Evolutionary conservation across 768 basidiomycete genomes (phyloP).

Genomic region (Tricholoma saponaceum): DNA sequence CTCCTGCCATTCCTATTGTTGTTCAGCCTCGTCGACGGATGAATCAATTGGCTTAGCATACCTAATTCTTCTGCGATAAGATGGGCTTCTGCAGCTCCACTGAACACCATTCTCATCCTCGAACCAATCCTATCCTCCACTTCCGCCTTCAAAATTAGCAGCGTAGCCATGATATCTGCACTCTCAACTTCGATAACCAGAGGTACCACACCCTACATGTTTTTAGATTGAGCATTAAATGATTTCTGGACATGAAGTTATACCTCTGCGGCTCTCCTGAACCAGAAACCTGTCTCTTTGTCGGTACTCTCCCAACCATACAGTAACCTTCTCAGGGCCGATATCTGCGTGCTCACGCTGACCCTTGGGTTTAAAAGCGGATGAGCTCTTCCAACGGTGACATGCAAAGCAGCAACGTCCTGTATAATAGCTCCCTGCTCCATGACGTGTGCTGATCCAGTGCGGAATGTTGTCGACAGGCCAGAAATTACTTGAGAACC

Average conservation of each 20-base stretch:
- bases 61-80: constrained; percentile 68
- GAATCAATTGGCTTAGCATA: constrained; percentile 9
- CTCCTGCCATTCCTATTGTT: constrained; percentile 37
- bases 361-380: constrained; percentile 29
- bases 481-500: constrained; percentile 50
- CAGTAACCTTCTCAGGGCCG: constrained; percentile 57
- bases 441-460: constrained; percentile 54
- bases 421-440: constrained; percentile 58
- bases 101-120: constrained; percentile 58
- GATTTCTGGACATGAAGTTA: neutral
- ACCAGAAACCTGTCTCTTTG: constrained; percentile 49
- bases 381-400: constrained; percentile 42
- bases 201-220: constrained; percentile 51
- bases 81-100: constrained; percentile 60
- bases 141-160: constrained; percentile 66
- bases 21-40: neutral
- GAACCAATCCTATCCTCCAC: constrained; percentile 55
- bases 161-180: constrained; percentile 69
- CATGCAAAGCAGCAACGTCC: constrained; percentile 58
- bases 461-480: constrained; percentile 57
- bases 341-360: constrained; percentile 67
- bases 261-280: constrained; percentile 54
- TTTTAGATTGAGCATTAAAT: constrained; percentile 4
- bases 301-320: constrained; percentile 45
- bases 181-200: constrained; percentile 65